A percentile compares a stretch with the other conserved stretches of the same genome.
These are phyloP conservation scores for Phytopythium vexans DNA, from an alignment of 352 stramenopile genomes.

Conservation along the genomic window DNA sequence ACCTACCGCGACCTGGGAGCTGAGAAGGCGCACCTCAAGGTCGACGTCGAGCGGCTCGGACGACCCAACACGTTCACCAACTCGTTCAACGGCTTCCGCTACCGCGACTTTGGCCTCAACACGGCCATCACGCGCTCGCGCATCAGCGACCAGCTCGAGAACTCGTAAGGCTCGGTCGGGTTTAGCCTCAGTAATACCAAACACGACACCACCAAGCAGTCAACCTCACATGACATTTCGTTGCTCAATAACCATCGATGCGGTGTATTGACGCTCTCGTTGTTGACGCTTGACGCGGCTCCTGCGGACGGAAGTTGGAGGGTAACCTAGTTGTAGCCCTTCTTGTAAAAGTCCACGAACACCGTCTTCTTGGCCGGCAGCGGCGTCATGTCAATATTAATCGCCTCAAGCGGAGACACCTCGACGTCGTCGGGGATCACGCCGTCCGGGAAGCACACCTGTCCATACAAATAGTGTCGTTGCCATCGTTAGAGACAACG, in stretches of 20 bases:
- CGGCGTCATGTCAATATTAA: conserved; percentile 88
- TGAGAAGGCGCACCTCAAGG: conserved; percentile 71
- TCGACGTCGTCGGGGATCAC: conserved; percentile 83
- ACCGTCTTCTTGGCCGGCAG: conserved; percentile 69
- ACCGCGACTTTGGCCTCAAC: conserved; percentile 80
- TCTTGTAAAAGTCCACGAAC: conserved; percentile 87
- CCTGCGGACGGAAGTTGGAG: too few relatives aligned
- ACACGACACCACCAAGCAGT: too few relatives aligned
- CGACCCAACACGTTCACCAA: conserved; percentile 75
- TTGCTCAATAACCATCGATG: conserved; percentile 7
- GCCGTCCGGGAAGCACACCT: conserved; percentile 86
- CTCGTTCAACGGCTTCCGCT: conserved; percentile 85
- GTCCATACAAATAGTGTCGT: neutral
- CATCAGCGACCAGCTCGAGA: conserved; percentile 76
- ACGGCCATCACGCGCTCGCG: conserved; percentile 77
- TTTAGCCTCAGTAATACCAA: too few relatives aligned
- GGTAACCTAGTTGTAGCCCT: conserved; percentile 70
- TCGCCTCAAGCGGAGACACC: conserved; percentile 76
- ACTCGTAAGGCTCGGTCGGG: conserved; percentile 13
- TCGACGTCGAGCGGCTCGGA: conserved; percentile 59
- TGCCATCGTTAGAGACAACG: neutral
- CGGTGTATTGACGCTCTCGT: conserved; percentile 4
- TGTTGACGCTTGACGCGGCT: neutral
- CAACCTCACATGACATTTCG: neutral
- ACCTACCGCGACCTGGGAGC: conserved; percentile 71